phyloP scores from a whole-genome alignment of 345 rosid genomes.

The Aquilaria yunnanensis region DNA sequence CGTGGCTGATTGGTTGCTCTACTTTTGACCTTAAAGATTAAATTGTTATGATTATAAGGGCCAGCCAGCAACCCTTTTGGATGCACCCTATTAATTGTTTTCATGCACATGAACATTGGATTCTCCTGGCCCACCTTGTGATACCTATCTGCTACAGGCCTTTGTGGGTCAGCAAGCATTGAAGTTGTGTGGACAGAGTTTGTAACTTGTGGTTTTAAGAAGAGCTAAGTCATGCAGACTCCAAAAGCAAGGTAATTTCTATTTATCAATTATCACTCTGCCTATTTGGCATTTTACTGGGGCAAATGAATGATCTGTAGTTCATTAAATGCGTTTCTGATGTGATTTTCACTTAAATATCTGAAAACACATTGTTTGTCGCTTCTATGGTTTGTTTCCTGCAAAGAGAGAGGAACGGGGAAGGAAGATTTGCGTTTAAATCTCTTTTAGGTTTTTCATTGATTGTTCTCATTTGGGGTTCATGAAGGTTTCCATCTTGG shows the following conservation, averaged over 20 bases:
- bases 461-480: no score
- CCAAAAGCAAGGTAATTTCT: conserved; percentile 71
- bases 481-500: no score
- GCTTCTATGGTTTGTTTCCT: conserved; percentile 4
- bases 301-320: no score
- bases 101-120: conserved; percentile 35
- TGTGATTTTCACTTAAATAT: not conserved
- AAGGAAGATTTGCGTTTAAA: conserved; percentile 10
- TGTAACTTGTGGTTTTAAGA: conserved; percentile 14
- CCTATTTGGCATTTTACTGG: conserved; percentile 13
- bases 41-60: conserved; percentile 23
- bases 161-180: conserved; percentile 54
- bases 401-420: conserved; percentile 1
- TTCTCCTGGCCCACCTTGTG: conserved; percentile 21
- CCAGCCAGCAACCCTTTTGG: conserved; percentile 14
- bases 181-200: conserved; percentile 33
- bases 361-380: conserved; percentile 12
- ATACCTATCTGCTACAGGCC: conserved; percentile 31
- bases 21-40: conserved; percentile 27
- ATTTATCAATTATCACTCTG: conserved; percentile 10
- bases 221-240: conserved; percentile 67
- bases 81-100: conserved; percentile 30
- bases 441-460: no score
- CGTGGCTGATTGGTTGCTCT: conserved; percentile 11
- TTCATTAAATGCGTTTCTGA: no score